Base-by-base conservation (phyloP, 2,329 filamentous ascomycete species). In the Triangularia verruculosa region DNA sequence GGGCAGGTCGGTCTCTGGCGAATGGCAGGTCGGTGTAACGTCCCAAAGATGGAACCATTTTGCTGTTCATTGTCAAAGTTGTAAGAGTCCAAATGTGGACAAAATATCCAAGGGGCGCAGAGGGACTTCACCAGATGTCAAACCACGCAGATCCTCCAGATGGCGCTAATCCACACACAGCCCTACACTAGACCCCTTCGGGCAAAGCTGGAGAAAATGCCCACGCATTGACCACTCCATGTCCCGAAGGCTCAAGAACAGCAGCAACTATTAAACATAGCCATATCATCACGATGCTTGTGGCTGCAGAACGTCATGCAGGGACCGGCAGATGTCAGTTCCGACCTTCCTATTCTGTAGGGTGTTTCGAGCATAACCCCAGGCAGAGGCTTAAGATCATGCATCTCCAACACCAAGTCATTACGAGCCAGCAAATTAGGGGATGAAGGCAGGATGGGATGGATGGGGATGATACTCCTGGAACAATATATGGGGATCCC, bases 111-210 rank as follows among this genome's bases (percentile, higher is more conserved):
- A 27, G 24, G 39, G 55, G 57, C 64, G 51, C 61, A 59, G 58
- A 61, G 27, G 24, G 39, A 47, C 34, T 54, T 34, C 20, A 58
- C 30, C 39, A 43, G n/a, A 24, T 57, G 30, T 56, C 61, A 61
- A 64, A 61, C 64, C 30, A 59, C 61, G 55, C 61, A 62, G 43
- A 65, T 66, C 61, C 61, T 57, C 57, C 57, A 52, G 52, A 62
- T 62, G 25, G 20, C 25, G 30, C 25, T 28, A 28, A 32, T 17
- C 12, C 57, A 15, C 20, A 57, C 64, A 66, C 64, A 66, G 64
- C 64, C 62, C 60, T 66, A 62, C 64, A 58, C 65, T 64, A 66
- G 25, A 5, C 55, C n/a, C 15, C 28, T 17, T 22, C 15, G 28
- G 64, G 52, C 15, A 61, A 63, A 53, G 53, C 27, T 51, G 32